Percentiles rank a stretch among this genome's conserved stretches.
These are phyloP conservation scores for Plasmodium inui DNA, from an alignment of 169 alveolate genomes.

Conservation along the genomic window DNA sequence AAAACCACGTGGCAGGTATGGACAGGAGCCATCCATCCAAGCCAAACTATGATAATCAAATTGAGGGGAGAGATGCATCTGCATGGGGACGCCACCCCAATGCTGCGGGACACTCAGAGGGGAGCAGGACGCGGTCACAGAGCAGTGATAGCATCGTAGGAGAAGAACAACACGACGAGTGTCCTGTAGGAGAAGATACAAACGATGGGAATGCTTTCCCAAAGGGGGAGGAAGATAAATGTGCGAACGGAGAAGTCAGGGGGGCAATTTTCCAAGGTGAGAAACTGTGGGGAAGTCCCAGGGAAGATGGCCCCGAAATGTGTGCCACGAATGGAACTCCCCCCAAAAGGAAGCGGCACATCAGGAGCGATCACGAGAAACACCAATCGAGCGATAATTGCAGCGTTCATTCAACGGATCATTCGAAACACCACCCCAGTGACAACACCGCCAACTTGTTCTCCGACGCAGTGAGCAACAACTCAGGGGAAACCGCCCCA, in stretches of 20 bases:
- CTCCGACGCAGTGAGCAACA: slow-evolving; percentile 38
- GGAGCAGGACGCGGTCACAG: background rate
- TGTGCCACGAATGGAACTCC: background rate
- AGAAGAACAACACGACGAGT: background rate
- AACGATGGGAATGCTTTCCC: background rate
- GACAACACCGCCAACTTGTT: background rate
- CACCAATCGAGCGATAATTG: background rate
- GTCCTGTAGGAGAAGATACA: background rate
- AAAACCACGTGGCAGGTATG: background rate
- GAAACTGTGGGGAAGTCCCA: background rate
- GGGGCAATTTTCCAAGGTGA: background rate
- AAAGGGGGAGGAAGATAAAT: background rate
- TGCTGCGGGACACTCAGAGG: background rate
- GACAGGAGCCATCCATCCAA: background rate
- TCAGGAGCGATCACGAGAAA: no score
- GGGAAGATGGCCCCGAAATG: background rate
- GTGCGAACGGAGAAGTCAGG: background rate
- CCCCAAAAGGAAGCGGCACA: background rate
- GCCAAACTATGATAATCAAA: background rate
- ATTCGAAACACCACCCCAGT: background rate
- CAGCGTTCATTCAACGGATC: background rate
- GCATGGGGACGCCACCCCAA: background rate
- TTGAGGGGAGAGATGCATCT: background rate
- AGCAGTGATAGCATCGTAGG: background rate
- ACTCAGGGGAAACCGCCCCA: background rate